Conservation (phyloP, 192 early-diverging fungal species). For the Phycomyces blakesleeanus region DNA sequence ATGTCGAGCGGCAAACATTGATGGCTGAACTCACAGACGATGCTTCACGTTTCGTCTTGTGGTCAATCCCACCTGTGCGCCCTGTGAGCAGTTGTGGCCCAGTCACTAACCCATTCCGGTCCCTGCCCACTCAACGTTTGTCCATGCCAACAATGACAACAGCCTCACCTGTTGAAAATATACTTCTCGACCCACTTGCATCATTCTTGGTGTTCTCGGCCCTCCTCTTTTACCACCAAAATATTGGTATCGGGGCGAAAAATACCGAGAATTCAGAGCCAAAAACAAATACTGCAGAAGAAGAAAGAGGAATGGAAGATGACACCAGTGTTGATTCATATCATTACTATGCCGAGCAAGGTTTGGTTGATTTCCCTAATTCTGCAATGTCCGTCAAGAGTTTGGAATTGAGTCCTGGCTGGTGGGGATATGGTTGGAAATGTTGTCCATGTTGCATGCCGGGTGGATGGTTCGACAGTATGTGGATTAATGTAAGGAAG, state of each 20-base stretch:
- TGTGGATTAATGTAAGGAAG: not conserved
- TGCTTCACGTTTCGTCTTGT: not conserved
- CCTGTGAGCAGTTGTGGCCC: not conserved
- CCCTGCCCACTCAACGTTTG: not conserved
- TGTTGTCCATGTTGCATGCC: slow-evolving; percentile 21
- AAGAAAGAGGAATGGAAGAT: not conserved
- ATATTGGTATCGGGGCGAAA: no score
- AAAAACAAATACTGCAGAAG: not conserved
- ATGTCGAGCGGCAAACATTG: not conserved
- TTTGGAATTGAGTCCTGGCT: slow-evolving; percentile 7
- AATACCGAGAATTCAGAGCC: no score
- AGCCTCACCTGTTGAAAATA: not conserved
- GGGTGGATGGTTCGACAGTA: slow-evolving; percentile 14
- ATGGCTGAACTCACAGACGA: not conserved
- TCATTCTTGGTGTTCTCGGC: not conserved
- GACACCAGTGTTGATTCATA: slow-evolving; percentile 5
- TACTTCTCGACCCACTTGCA: not conserved
- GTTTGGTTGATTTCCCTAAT: no score
- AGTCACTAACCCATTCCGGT: not conserved
- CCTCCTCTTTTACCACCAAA: not conserved
- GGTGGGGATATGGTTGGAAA: slow-evolving; percentile 10
- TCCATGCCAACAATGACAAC: not conserved
- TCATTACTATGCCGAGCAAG: not conserved
- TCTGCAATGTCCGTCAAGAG: slow-evolving; percentile 5
- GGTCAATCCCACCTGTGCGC: not conserved